Evolutionary conservation across 805 yeast species (phyloP).

Genomic region (Metschnikowia drakensbergensis): DNA sequence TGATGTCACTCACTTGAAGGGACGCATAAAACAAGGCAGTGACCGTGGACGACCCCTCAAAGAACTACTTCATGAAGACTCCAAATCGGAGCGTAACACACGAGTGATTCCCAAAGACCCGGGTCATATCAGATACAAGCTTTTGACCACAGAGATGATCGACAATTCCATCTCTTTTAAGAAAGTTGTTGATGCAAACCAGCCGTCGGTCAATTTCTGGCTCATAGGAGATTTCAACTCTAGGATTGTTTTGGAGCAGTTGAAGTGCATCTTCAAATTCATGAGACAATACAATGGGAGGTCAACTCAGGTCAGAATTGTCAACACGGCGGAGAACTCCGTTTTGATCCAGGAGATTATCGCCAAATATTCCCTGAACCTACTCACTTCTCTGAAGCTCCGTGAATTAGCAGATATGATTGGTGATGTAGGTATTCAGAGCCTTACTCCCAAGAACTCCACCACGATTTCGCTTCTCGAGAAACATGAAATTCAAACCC

Average conservation of each 20-base stretch:
- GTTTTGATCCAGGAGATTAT: conserved; percentile 3
- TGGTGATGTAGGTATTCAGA: conserved; percentile 13
- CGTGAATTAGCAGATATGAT: conserved; percentile 37
- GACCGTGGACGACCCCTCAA: conserved; percentile 29
- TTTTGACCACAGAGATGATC: conserved; percentile 24
- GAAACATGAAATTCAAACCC: conserved; percentile 28
- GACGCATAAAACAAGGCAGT: conserved; percentile 22
- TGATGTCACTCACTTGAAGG: conserved; percentile 45
- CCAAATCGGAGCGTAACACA: conserved; percentile 44
- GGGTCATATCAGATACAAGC: conserved; percentile 30
- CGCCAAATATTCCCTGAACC: conserved; percentile 13
- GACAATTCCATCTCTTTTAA: conserved; percentile 22
- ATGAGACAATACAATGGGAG: conserved; percentile 18
- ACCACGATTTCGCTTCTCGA: conserved; percentile 22
- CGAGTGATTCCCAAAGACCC: conserved; percentile 34
- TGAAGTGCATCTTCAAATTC: conserved; percentile 33
- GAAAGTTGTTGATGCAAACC: conserved; percentile 11
- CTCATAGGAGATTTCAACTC: conserved; percentile 55
- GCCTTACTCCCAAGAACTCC: conserved; percentile 2
- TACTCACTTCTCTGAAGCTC: conserved; percentile 42
- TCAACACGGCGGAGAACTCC: conserved; percentile 22
- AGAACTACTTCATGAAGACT: conserved; percentile 40
- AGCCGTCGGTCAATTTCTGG: conserved; percentile 50
- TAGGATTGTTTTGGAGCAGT: conserved; percentile 38
- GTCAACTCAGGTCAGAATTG: conserved; percentile 37